Base-by-base conservation (phyloP, 169 alveolate species). In the Cryptosporidium baileyi region DNA sequence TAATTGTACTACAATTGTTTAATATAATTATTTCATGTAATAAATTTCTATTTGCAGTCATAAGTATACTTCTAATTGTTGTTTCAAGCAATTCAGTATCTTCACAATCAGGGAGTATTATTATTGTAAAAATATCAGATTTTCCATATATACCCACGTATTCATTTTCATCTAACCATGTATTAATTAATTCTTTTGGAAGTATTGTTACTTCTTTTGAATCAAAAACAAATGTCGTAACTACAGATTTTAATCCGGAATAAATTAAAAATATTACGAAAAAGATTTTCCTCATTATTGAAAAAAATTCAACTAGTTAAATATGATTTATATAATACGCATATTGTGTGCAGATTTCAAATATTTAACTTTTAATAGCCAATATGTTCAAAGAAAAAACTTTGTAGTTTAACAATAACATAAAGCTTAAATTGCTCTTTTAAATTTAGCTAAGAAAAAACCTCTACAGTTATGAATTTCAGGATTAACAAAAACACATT, bases 381-480 rank as follows among this genome's bases (percentile, higher is more conserved):
- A 3, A 24, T 0, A 7, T 19, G 26, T 5, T 57, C 26, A 0
- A 57, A 57, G 5, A 57, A 57, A 24, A 3, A 22, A n/a, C n/a
- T n/a, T n/a, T n/a, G n/a, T n/a, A n/a, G n/a, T n/a, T 57, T 22
- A 57, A 57, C 26, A 57, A 19, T 24, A 57, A 17, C 40, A 19
- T 47, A 47, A 44, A n/a, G 19, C n/a, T 22, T 44, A 19, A 3
- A 43, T 41, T 19, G 30, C 19, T 26, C 91, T 44, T 36, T 38
- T 41, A 36, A 89, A 36, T 3, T 82, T 60, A 2, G 91, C 92
- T 5, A 89, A 80, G 60, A 89, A 89, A 80, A 89, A 89, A 45
- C 92, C 92, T 26, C 92, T 34, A 49, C 92, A 89, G 34, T 51
- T 61, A 51, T 89, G 91, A 26, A 61, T 82, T 22, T 74, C 81